Evolutionary conservation across 805 yeast species (phyloP).

Genomic region (Saturnispora galanensis): DNA sequence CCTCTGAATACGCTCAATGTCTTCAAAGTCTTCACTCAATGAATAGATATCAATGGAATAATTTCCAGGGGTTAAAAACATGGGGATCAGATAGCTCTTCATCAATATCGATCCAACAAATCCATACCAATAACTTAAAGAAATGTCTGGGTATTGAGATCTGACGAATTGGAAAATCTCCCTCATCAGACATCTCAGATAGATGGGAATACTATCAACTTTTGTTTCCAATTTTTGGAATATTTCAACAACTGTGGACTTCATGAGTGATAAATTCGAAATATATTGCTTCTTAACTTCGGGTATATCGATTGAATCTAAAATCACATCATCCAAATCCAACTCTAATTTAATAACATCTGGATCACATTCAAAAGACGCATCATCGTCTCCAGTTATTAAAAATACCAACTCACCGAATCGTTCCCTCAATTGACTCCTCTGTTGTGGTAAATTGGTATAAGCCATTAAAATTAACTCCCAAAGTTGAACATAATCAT

Average conservation of each 20-base stretch:
- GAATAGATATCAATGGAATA: conserved; percentile 37
- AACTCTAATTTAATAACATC: conserved; percentile 38
- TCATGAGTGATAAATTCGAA: conserved; percentile 57
- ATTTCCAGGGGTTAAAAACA: conserved; percentile 44
- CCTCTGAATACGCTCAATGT: conserved; percentile 24
- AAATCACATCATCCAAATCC: conserved; percentile 12
- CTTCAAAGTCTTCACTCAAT: conserved; percentile 19
- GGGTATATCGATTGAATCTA: conserved; percentile 68
- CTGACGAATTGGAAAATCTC: conserved; percentile 25
- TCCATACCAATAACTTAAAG: conserved; percentile 50
- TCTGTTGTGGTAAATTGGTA: conserved; percentile 39
- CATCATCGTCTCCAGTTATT: conserved; percentile 36
- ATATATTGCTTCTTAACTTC: conserved; percentile 66
- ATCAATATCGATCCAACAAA: conserved; percentile 60
- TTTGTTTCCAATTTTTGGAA: conserved; percentile 40
- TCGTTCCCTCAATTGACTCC: conserved; percentile 33
- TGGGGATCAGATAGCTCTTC: conserved; percentile 39
- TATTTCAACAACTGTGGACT: conserved; percentile 60
- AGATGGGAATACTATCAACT: conserved; percentile 40
- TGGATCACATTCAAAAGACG: conserved; percentile 79
- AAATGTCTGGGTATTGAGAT: conserved; percentile 44
- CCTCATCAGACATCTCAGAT: conserved; percentile 45
- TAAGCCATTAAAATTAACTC: conserved; percentile 33
- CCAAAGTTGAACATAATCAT: conserved; percentile 30
- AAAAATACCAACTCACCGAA: conserved; percentile 31